Base-by-base conservation (phyloP, 768 basidiomycete genomes). In the Suillus tomentosus region DNA sequence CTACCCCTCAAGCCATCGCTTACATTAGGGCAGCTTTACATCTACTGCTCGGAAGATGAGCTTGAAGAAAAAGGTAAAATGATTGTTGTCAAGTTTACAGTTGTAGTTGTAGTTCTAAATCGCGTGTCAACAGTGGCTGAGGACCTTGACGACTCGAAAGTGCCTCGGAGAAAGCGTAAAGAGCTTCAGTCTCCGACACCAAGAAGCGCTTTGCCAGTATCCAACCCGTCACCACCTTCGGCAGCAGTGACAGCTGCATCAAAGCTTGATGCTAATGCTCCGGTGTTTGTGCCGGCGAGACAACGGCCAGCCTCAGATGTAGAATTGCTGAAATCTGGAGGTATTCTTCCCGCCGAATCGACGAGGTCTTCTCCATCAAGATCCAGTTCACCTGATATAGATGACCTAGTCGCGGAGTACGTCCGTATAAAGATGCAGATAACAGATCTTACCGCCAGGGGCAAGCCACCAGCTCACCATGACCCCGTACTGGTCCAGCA, bases 1-100 rank as follows among this genome's bases (percentile, higher is more conserved):
- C 31, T 17, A 2, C 3, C 62, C 39, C 27, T 61, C 53, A 24
- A 57, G 31, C 34, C 40, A 60, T 39, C 51, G 10, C 67, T 68
- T 51, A 73, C n/a, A 47, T 36, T 19, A 7, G 14, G 37, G 48
- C 27, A 94, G 94, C 80, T 94, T 42, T 85, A 83, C 72, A 68
- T 88, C 7, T 83, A 88, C 73, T 90, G 87, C 71, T 71, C 84
- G 11, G 83, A 87, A 63, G 82, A 84, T 50, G 90, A 91, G 66
- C 76, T 91, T 2, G 76, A 76, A 55, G 78, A 76, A 7, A 73
- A 76, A 69, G 72, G 83, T 82, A 69, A 57, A 73, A 66, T 5
- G 22, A 45, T 15, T 53, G 62, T 42, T 48, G 63, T 55, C 37
- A 62, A 48, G 34, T 53, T 14, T 36, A 13, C 14, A 13, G 34